Conservation (phyloP, 139 green algal genomes). For the Picochlorum sp. region DNA sequence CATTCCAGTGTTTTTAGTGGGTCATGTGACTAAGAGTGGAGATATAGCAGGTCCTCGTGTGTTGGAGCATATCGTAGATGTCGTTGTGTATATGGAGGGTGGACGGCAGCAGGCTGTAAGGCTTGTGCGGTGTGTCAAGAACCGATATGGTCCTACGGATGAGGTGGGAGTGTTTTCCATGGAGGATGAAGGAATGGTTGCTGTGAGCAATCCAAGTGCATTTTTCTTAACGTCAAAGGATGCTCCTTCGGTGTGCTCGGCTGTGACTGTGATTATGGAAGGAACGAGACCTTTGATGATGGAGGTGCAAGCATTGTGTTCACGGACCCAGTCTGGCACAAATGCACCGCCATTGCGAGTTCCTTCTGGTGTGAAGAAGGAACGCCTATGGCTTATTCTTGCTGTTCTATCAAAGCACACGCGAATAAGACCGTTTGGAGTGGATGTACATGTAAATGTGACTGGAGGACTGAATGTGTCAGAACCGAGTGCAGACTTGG, state of each 20-base stretch:
- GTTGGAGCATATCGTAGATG: conserved; percentile 94
- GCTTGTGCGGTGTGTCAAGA: conserved; percentile 71
- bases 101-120: conserved; percentile 38
- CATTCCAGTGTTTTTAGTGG: conserved; percentile 75
- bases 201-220: conserved; percentile 56
- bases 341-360: conserved; percentile 20
- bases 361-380: conserved; percentile 44
- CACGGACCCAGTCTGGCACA: conserved; percentile 1
- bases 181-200: conserved; percentile 45
- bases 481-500: conserved; percentile 67
- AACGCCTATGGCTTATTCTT: conserved; percentile 63
- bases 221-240: conserved; percentile 53
- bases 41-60: conserved; percentile 81
- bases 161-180: conserved; percentile 87
- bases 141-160: conserved; percentile 71
- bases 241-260: conserved; percentile 30
- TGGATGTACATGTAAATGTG: conserved; percentile 68
- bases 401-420: conserved; percentile 64
- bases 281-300: conserved; percentile 71
- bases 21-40: conserved; percentile 57
- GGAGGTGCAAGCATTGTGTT: conserved; percentile 81
- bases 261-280: conserved; percentile 62
- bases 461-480: conserved; percentile 39
- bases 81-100: conserved; percentile 88
- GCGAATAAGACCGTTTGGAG: conserved; percentile 26